These are phyloP conservation scores for Coemansia sp. DNA, from an alignment of 192 early-diverging fungal species.

Conservation along the genomic window DNA sequence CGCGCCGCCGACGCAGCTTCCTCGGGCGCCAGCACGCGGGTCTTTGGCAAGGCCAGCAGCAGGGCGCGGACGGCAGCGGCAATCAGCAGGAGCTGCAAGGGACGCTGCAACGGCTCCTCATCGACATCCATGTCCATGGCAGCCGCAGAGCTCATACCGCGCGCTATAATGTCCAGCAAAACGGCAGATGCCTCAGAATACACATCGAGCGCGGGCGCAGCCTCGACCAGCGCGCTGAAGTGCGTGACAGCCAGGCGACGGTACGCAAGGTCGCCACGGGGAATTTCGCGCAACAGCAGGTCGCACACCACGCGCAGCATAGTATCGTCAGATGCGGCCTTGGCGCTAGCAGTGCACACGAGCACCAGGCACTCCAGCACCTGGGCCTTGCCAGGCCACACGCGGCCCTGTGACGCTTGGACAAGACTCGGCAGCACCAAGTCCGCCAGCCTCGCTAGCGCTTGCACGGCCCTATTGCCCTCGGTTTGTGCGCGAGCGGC, in stretches of 20 bases:
- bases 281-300: constrained; percentile 31
- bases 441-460: constrained; percentile 9
- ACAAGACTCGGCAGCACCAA: constrained; percentile 26
- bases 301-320: constrained; percentile 15
- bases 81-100: constrained; percentile 42
- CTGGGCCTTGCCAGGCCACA: constrained; percentile 51
- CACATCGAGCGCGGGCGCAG: constrained; percentile 13
- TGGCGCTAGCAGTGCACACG: constrained; percentile 21
- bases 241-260: constrained; percentile 26
- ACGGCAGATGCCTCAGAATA: constrained; percentile 12
- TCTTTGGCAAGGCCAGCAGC: constrained; percentile 15
- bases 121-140: constrained; percentile 13
- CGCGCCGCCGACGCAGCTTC: constrained; percentile 50
- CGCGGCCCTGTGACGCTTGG: constrained; percentile 24
- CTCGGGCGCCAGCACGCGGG: constrained; percentile 28
- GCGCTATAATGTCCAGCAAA: constrained; percentile 13
- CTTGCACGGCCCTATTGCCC: neutral
- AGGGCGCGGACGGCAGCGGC: constrained; percentile 35
- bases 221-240: constrained; percentile 18
- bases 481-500: neutral
- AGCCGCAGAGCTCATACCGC: neutral
- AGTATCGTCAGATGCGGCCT: neutral
- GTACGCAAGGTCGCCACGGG: constrained; percentile 23
- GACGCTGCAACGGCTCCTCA: constrained; percentile 30
- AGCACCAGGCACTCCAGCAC: constrained; percentile 35